A percentile compares a stretch with the other conserved stretches of the same genome.
Evolutionary conservation across 2,329 filamentous ascomycete species (phyloP).

Genomic region (Clarireedia homoeocarpa): DNA sequence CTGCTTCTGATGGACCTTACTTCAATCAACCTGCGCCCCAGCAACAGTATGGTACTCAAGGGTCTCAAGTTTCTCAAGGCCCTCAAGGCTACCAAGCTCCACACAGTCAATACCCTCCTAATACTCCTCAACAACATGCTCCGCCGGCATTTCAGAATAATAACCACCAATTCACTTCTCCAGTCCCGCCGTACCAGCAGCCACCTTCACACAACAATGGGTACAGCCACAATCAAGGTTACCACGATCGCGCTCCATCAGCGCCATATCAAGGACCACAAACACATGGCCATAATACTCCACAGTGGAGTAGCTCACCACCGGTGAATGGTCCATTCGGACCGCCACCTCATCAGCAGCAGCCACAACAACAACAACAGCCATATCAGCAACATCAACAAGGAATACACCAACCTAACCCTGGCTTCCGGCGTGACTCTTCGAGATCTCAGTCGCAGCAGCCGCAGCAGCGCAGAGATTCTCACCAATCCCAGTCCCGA

Average conservation of each 20-base stretch:
- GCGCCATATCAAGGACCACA: neutral
- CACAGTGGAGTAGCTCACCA: slow-evolving; percentile 6
- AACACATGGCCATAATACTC: neutral
- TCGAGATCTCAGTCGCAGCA: slow-evolving; percentile 4
- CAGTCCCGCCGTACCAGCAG: slow-evolving; percentile 4
- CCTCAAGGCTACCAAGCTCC: slow-evolving; percentile 15
- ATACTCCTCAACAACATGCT: slow-evolving; percentile 16
- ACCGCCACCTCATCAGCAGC: slow-evolving; percentile 6
- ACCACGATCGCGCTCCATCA: neutral
- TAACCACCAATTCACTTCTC: slow-evolving; percentile 12
- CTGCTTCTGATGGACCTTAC: slow-evolving; percentile 2
- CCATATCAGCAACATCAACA: slow-evolving; percentile 6
- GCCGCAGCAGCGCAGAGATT: neutral
- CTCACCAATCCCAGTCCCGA: slow-evolving; percentile 7
- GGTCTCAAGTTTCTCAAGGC: slow-evolving; percentile 14
- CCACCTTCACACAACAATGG: slow-evolving; percentile 13
- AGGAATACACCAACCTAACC: neutral
- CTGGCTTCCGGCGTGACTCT: neutral
- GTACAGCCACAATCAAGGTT: slow-evolving; percentile 5
- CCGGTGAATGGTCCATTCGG: neutral
- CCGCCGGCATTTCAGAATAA: slow-evolving; percentile 11
- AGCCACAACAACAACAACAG: no score
- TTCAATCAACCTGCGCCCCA: slow-evolving; percentile 14
- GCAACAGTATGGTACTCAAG: slow-evolving; percentile 14
- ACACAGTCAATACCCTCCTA: slow-evolving; percentile 15